Evolutionary conservation across 2,329 filamentous ascomycete species (phyloP).

Genomic region (Colletotrichum sp.): DNA sequence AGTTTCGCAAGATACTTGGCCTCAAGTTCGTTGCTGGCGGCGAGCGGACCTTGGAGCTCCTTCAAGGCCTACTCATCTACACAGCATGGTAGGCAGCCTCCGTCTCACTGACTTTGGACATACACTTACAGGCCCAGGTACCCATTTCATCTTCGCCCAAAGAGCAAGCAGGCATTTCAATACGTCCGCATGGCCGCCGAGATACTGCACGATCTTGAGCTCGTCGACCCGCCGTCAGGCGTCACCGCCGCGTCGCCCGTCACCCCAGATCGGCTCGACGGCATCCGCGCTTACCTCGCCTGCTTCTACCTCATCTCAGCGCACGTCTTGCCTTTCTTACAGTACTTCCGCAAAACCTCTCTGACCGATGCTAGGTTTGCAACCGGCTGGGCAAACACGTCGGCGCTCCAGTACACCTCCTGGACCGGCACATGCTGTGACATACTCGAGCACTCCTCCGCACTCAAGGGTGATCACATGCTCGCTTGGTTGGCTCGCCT

Average conservation of each 20-base stretch:
- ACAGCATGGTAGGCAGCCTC: conserved; percentile 53
- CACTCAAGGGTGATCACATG: conserved; percentile 42
- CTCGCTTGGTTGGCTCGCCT: conserved; percentile 50
- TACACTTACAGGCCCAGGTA: conserved; percentile 44
- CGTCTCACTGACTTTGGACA: background rate
- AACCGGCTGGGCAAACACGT: conserved; percentile 41
- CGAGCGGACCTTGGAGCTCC: conserved; percentile 60
- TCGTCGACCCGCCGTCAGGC: conserved; percentile 45
- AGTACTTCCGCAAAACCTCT: conserved; percentile 16
- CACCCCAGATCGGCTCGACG: conserved; percentile 38
- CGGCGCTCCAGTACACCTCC: conserved; percentile 36
- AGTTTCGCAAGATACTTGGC: conserved; percentile 61
- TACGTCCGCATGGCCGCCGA: conserved; percentile 59
- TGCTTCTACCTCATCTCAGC: conserved; percentile 48
- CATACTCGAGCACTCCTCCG: conserved; percentile 41
- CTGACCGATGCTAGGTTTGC: conserved; percentile 35
- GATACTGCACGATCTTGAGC: conserved; percentile 52
- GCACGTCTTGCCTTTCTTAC: conserved; percentile 33
- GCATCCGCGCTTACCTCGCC: conserved; percentile 50
- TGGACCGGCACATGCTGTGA: conserved; percentile 53
- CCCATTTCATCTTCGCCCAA: conserved; percentile 58
- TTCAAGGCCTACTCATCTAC: conserved; percentile 63
- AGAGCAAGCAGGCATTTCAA: conserved; percentile 52
- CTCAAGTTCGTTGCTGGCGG: conserved; percentile 62
- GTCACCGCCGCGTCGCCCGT: conserved; percentile 20